Base-by-base conservation (phyloP, 2,329 filamentous ascomycete genomes). In the Stenocarpella maydis region DNA sequence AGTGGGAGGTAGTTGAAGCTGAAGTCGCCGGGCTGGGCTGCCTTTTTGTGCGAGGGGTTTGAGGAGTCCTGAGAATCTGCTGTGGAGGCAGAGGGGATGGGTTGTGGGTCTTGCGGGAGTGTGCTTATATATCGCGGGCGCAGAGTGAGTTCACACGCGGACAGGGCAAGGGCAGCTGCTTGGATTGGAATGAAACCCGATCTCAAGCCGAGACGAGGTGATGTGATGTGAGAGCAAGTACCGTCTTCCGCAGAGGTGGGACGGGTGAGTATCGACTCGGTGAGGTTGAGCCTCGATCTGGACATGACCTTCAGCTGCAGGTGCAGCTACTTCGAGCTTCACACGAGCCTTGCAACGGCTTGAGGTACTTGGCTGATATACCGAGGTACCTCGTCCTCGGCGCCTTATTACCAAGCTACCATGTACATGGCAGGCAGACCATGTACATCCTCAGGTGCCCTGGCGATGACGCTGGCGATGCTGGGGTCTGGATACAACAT, bases 221-320 rank as follows among this genome's bases (percentile, higher is more conserved):
- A 67, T 58, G 65, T 55, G 52, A 58, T 58, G 34, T 58, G 52
- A 19, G 47, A 17, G 41, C 50, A 45, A 54, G 53, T 67, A 67
- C 64, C 64, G 53, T 19, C 53, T 39, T 53, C 52, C 41, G 9
- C 34, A 37, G 14, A 43, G 26, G 65, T 67, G 65, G 52, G 45
- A 67, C 52, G 52, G 49, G 65, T 67, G 37, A 55, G 52, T 52
- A 43, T 49, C 50, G 37, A 67, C 53, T 63, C 45, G 68, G 53
- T 67, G 54, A 63, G 58, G 54, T 69, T 69, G 68, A 69, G 68
- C 52, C 68, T 69, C 68, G 68, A 68, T 68, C 66, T 37, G 34
- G 6, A 5, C 34, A 45, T 41, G 53, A 67, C 52, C 43, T 24
- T 34, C 6, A 28, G 10, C 45, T 47, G 55, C 66, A 68, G 66